Conservation (phyloP, 2,329 filamentous ascomycete species). For the Stromatinia cepivora region DNA sequence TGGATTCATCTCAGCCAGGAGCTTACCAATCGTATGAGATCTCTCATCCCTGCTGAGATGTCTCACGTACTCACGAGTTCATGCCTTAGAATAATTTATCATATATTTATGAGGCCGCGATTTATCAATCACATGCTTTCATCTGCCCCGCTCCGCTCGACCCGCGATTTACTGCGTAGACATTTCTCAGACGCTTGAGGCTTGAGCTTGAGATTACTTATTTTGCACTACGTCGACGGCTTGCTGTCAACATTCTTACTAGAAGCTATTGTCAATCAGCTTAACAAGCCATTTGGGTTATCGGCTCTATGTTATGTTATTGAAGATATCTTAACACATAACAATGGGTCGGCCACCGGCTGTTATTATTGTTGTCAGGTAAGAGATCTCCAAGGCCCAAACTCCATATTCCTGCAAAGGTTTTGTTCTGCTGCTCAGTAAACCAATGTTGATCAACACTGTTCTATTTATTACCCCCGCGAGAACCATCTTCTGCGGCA, state of each 20-base stretch:
- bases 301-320: constrained; percentile 2
- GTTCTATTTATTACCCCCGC: not conserved
- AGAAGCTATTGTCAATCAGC: not conserved
- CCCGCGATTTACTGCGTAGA: not conserved
- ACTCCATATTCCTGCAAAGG: not conserved
- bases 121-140: not conserved
- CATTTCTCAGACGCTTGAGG: not conserved
- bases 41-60: too few relatives aligned
- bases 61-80: not conserved
- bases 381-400: constrained; percentile 30
- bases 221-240: not conserved
- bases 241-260: not conserved
- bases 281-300: not conserved
- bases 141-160: not conserved
- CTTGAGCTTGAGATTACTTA: not conserved
- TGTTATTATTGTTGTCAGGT: constrained; percentile 54
- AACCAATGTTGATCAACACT: not conserved
- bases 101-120: not conserved
- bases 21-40: constrained; percentile 7
- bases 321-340: constrained; percentile 15
- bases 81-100: not conserved
- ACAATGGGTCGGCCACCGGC: constrained; percentile 51
- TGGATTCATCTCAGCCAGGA: not conserved
- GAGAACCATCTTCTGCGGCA: not conserved
- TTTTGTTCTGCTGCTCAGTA: not conserved